phyloP scores from a whole-genome alignment of 345 rosid genomes.

The Trapa bicornis region DNA sequence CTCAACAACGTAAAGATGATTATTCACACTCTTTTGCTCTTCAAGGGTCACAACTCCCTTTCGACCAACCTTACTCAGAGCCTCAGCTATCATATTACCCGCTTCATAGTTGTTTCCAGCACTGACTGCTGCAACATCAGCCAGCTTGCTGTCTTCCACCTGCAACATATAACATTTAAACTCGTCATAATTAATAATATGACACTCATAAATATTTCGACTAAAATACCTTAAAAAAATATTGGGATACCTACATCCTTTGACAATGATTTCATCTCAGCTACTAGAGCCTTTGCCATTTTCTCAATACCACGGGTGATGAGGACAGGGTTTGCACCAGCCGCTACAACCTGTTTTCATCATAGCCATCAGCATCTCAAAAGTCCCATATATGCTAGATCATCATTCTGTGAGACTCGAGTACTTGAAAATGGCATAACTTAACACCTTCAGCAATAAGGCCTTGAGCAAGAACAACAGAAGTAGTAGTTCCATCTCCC shows the following conservation, averaged over 20 bases:
- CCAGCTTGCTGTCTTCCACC: conserved; percentile 86
- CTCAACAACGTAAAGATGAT: conserved; percentile 88
- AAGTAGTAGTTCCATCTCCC: conserved; percentile 98
- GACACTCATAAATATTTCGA: too few relatives aligned
- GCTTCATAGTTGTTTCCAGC: conserved; percentile 92
- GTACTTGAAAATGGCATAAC: conserved; percentile 7
- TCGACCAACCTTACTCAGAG: conserved; percentile 90
- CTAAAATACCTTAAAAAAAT: too few relatives aligned
- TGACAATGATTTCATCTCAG: conserved; percentile 66
- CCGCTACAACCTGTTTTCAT: conserved; percentile 54
- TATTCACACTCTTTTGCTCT: conserved; percentile 95
- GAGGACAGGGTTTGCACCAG: conserved; percentile 94
- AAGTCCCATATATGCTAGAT: too few relatives aligned
- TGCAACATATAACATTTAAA: too few relatives aligned
- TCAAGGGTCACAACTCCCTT: conserved; percentile 97
- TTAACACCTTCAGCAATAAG: conserved; percentile 96
- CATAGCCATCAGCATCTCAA: too few relatives aligned
- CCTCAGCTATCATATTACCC: conserved; percentile 97
- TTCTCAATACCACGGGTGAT: conserved; percentile 96
- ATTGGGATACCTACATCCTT: conserved; percentile 45
- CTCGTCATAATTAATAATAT: too few relatives aligned
- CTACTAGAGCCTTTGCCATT: conserved; percentile 70
- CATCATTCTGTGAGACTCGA: too few relatives aligned
- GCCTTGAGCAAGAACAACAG: conserved; percentile 98
- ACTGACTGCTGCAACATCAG: conserved; percentile 98